Evolutionary conservation across 176 grass and related monocot species (phyloP), one percentile per base, ranked within the genome.

Genomic region (Bolboschoenus planiculmis): DNA sequence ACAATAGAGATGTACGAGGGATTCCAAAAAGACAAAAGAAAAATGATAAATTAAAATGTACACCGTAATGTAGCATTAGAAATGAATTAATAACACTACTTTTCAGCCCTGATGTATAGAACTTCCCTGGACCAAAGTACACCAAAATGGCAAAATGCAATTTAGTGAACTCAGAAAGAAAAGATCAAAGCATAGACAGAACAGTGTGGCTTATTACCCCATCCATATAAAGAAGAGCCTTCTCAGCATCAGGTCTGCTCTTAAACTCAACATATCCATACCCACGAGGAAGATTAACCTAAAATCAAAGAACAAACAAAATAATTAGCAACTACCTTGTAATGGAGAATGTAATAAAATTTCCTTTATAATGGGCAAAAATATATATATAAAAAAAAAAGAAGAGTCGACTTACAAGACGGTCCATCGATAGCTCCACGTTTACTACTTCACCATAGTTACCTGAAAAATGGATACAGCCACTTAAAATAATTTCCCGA

Each of bases 221-320:
- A 85, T 99, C 91, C 97, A 99, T 99, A 83, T 96, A 90, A 87
- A 99, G 89, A 87, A 95, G 91, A 90, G 97, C 97, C 86, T 96
- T 99, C 86, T 99, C 97, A 83, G 97, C 97, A 86, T 99, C 97
- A 91, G 66, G 56, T 88, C 85, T 95, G 83, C 89, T 96, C 89
- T 91, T 96, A 79, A 90, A 99, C 85, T 99, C 97, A 83, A 99
- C 57, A 83, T 99, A 99, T 88, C 93, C 97, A 86, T 99, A 99
- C 3, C 97, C 97, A 85, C 97, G 93, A 86, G 97, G 97, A 90
- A 99, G 97, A 88, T 99, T 99, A 36, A 96, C 97, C 97, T 99
- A 85, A 84, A 88, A 70, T 27, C 66, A 56, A 80, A 27, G 35
- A 89, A 85, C 56, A n/a, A 37, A 81, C 10, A 76, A 30, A 7